Evolutionary conservation across 2,329 filamentous ascomycete genomes (phyloP), one percentile per base, ranked within the genome.

Genomic region (Apiospora pterosperma): DNA sequence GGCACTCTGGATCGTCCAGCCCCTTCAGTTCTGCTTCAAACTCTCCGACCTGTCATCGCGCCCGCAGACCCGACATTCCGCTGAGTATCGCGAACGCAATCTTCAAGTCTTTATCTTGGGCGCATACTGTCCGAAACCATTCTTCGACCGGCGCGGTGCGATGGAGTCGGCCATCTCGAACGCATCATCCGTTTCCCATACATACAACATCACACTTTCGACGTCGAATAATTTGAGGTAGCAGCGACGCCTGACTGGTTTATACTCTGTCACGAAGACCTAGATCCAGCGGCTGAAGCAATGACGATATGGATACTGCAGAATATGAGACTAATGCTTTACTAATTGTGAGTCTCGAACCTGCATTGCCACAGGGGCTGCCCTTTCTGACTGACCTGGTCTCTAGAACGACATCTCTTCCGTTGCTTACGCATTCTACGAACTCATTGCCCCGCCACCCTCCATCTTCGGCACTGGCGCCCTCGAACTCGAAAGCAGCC

Each of bases 241-340:
- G 48, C 25, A n/a, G 34, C 28, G 48, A 55, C 19, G 34, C 28
- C 48, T 55, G 16, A 31, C 28, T 55, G 66, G 70, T 64, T 60
- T 67, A 67, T 65, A 66, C 69, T 68, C 68, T 71, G 69, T 72
- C 68, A 65, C 61, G 69, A 65, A 70, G 65, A 48, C 63, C 44
- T 42, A 34, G 48, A 21, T 61, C 60, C 59, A 55, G 61, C 65
- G 62, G 59, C 28, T 36, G n/a, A 28, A 23, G 60, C 73, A 76
- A 70, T 76, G 73, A 73, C 84, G 85, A 84, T 74, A 88, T 88
- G 86, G 86, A 88, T 77, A 82, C 83, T 76, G 84, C 84, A 69
- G 85, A 88, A 78, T 87, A 87, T 76, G 85, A 87, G 73, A 88
- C 86, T 74, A 88, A 88, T 77, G 82, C 81, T 67, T 77, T 88